These are phyloP conservation scores for Trichosanthes truncata DNA, from an alignment of 306 rosid species.

Conservation along the genomic window DNA sequence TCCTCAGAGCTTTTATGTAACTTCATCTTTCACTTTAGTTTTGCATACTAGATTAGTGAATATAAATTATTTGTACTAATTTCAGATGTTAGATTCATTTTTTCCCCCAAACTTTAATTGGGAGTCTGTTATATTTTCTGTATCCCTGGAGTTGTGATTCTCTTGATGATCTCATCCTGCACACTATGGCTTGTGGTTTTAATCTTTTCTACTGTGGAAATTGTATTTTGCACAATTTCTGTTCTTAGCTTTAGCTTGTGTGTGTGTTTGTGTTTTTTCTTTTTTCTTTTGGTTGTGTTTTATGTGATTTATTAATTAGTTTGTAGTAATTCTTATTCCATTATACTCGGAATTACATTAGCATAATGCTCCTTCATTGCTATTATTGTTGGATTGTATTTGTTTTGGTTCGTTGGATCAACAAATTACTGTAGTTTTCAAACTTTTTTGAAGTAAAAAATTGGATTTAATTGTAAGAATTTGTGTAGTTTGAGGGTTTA, in stretches of 20 bases:
- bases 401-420: too few species aligned
- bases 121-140: background rate
- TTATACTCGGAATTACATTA: too few species aligned
- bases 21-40: slow-evolving; percentile 1
- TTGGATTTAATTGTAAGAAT: too few species aligned
- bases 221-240: background rate
- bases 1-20: background rate
- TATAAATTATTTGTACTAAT: background rate
- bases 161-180: background rate
- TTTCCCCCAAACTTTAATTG: background rate
- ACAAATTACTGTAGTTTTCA: too few species aligned
- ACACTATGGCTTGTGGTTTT: background rate
- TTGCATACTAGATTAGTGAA: background rate
- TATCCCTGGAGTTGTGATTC: background rate
- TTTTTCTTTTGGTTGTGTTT: too few species aligned
- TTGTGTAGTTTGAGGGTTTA: too few species aligned
- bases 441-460: too few species aligned
- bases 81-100: background rate
- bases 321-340: too few species aligned
- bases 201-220: background rate
- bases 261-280: too few species aligned
- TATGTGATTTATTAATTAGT: too few species aligned
- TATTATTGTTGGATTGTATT: too few species aligned
- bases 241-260: background rate
- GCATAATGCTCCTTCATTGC: too few species aligned